Evolutionary conservation across 2,329 filamentous ascomycete genomes (phyloP).

Genomic region (Atkinsonella texensis): DNA sequence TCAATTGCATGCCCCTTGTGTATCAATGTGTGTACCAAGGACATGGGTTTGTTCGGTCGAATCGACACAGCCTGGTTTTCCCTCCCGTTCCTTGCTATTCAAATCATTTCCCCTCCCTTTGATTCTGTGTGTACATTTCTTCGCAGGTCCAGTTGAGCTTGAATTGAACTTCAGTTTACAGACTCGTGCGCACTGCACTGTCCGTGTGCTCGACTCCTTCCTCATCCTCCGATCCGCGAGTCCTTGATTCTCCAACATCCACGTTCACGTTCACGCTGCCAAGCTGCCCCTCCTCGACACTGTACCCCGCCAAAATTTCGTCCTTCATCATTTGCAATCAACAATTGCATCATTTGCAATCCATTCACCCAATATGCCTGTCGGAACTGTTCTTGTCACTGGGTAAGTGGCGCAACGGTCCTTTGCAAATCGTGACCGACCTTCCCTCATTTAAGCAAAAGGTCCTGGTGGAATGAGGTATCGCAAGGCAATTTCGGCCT

Average conservation of each 20-base stretch:
- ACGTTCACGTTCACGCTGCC: conserved; percentile 2
- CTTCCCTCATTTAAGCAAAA: background rate
- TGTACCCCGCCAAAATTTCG: conserved; percentile 8
- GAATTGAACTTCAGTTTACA: too few relatives aligned
- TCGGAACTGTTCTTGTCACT: conserved; percentile 82
- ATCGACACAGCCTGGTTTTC: too few relatives aligned
- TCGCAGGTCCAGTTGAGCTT: too few relatives aligned
- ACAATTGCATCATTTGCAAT: background rate
- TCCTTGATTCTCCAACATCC: background rate
- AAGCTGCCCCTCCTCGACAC: conserved; percentile 1
- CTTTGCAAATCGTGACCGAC: background rate
- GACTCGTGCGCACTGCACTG: too few relatives aligned
- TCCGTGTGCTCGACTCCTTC: too few relatives aligned
- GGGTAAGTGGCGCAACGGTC: conserved; percentile 47
- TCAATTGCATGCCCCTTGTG: too few relatives aligned
- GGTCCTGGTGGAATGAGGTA: background rate
- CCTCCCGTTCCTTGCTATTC: too few relatives aligned
- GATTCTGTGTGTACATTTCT: too few relatives aligned
- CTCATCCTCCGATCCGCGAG: too few relatives aligned
- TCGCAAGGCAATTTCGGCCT: background rate
- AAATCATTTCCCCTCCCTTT: too few relatives aligned
- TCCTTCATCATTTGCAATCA: background rate
- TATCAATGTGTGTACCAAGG: too few relatives aligned
- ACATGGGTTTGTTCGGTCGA: too few relatives aligned
- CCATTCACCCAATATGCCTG: conserved; percentile 45